phyloP scores from a whole-genome alignment of 2,329 filamentous ascomycete genomes.

The Neopestalotiopsis rosae region DNA sequence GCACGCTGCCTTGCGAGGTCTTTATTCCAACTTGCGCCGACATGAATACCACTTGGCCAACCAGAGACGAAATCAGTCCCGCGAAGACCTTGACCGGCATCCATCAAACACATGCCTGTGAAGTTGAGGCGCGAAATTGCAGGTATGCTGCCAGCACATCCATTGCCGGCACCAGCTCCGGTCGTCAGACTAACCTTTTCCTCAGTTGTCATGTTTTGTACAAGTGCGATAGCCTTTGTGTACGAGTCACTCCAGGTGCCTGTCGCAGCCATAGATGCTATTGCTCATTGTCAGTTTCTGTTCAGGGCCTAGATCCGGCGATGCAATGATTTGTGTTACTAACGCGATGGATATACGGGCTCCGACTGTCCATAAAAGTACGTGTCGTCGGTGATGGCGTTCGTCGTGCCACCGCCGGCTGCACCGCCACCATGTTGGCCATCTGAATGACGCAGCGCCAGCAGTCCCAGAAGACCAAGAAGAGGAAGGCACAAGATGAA shows the following conservation, averaged over 20 bases:
- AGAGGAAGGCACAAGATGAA: constrained; percentile 37
- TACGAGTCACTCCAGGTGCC: constrained; percentile 74
- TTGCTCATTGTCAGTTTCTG: constrained; percentile 15
- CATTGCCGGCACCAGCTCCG: constrained; percentile 20
- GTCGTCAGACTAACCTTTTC: constrained; percentile 64
- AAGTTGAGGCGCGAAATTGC: constrained; percentile 47
- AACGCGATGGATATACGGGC: constrained; percentile 57
- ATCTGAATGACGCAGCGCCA: constrained; percentile 33
- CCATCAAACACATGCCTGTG: constrained; percentile 47
- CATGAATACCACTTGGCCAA: constrained; percentile 64
- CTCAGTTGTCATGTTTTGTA: constrained; percentile 72
- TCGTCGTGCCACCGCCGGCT: constrained; percentile 13
- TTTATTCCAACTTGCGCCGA: constrained; percentile 67
- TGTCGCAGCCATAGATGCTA: constrained; percentile 60
- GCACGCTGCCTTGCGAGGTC: constrained; percentile 46
- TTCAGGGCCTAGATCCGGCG: background rate
- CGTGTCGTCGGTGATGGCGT: constrained; percentile 44
- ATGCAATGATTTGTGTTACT: constrained; percentile 27
- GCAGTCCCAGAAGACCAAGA: constrained; percentile 35
- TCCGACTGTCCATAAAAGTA: constrained; percentile 57
- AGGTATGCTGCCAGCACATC: constrained; percentile 52
- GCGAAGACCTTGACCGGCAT: constrained; percentile 39
- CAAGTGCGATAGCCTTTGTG: constrained; percentile 69
- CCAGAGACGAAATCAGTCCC: constrained; percentile 51
- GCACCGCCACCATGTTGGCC: constrained; percentile 16